phyloP scores from a whole-genome alignment of 352 stramenopile genomes.

The Globisporangium cystogenes region DNA sequence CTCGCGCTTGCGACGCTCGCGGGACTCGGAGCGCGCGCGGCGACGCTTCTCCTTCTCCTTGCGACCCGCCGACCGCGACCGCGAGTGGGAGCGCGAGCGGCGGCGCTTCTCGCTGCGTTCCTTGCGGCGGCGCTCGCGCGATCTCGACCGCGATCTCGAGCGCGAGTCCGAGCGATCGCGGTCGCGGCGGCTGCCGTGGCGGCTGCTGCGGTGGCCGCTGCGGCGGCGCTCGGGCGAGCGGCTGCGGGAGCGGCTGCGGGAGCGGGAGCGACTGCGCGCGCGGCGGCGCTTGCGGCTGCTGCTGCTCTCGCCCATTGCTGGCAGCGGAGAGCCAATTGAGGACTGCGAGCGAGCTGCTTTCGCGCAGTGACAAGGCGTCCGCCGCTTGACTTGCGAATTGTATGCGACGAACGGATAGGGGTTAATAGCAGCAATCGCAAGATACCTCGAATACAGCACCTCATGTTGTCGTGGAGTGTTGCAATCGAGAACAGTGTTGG shows the following conservation, averaged over 20 bases:
- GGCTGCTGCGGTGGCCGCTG: conserved; percentile 11
- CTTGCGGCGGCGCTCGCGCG: conserved; percentile 6
- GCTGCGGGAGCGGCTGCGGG: conserved; percentile 13
- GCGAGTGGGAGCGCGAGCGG: conserved; percentile 16
- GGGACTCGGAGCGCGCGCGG: conserved; percentile 1
- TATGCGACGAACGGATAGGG: too few relatives aligned
- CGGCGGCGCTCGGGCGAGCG: conserved; percentile 9
- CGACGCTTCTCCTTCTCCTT: conserved; percentile 15
- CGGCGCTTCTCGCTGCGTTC: conserved; percentile 12
- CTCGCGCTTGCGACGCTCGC: too few relatives aligned
- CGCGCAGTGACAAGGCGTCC: too few relatives aligned
- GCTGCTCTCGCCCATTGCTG: conserved; percentile 5
- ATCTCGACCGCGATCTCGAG: conserved; percentile 31
- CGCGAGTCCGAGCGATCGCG: conserved; percentile 26
- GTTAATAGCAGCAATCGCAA: too few relatives aligned
- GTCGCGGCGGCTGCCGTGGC: conserved; percentile 12
- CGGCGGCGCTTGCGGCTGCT: conserved; percentile 25
- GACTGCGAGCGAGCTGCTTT: too few relatives aligned
- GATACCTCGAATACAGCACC: too few relatives aligned
- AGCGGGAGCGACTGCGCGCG: conserved; percentile 14
- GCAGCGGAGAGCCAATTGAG: not conserved
- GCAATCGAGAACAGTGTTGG: too few relatives aligned
- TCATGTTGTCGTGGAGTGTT: too few relatives aligned
- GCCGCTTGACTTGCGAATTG: too few relatives aligned
- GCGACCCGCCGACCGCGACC: conserved; percentile 9